These are phyloP conservation scores for Vicia sativa DNA, from an alignment of 306 rosid species.

Conservation along the genomic window DNA sequence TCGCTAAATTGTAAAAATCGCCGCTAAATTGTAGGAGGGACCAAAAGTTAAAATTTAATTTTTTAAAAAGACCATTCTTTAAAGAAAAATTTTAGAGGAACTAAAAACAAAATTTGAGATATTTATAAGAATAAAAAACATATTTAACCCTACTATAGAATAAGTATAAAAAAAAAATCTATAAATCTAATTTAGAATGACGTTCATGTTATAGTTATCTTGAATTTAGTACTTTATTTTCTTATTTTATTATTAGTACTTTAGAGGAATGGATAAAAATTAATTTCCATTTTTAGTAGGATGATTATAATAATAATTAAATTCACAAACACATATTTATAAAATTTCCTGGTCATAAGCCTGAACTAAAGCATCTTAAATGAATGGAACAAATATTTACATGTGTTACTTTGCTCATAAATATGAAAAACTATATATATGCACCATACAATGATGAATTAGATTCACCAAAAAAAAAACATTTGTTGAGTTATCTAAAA, in stretches of 20 bases:
- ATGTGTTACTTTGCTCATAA: slow-evolving; percentile 13
- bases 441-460: not conserved
- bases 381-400: slow-evolving; percentile 19
- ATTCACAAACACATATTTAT: not conserved
- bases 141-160: too few species aligned
- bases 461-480: not conserved
- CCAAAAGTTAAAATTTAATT: too few species aligned
- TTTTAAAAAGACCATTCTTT: too few species aligned
- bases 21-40: too few species aligned
- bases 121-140: too few species aligned
- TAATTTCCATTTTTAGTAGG: slow-evolving; percentile 2
- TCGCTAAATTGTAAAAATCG: too few species aligned
- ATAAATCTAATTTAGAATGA: too few species aligned
- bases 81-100: too few species aligned
- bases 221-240: not conserved
- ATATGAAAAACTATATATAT: slow-evolving; percentile 20
- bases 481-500: not conserved
- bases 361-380: slow-evolving; percentile 19
- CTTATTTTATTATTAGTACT: not conserved
- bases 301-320: not conserved
- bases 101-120: too few species aligned
- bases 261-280: not conserved
- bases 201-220: too few species aligned
- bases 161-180: too few species aligned
- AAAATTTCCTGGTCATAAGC: slow-evolving; percentile 36